phyloP scores from a whole-genome alignment of 495 filamentous ascomycete species.

The Talaromyces trachyspermus region DNA sequence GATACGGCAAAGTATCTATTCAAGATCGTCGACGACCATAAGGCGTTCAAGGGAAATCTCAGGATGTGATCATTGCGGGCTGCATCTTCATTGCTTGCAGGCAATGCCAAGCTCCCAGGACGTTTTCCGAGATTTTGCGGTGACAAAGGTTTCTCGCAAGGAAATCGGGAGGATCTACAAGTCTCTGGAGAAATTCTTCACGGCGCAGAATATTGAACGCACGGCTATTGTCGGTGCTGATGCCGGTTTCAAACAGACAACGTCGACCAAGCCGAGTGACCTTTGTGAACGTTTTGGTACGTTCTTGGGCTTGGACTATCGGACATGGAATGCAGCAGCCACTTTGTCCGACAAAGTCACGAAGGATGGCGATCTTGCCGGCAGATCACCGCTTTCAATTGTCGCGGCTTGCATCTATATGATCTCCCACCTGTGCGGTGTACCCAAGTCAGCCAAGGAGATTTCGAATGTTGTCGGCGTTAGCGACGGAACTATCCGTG shows the following conservation, averaged over 20 bases:
- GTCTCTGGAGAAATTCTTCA: constrained; percentile 78
- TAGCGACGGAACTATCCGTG: constrained; percentile 92
- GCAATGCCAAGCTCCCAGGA: constrained; percentile 75
- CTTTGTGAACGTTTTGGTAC: constrained; percentile 85
- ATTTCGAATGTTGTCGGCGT: constrained; percentile 76
- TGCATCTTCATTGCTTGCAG: constrained; percentile 98
- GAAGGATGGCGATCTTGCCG: constrained; percentile 69
- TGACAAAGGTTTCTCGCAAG: constrained; percentile 93
- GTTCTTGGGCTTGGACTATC: constrained; percentile 60
- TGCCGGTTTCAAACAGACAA: constrained; percentile 47
- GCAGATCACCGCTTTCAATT: constrained; percentile 87
- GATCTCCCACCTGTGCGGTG: constrained; percentile 74
- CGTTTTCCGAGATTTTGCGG: constrained; percentile 86
- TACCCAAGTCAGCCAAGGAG: constrained; percentile 72
- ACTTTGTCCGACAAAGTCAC: constrained; percentile 67
- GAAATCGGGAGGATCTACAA: constrained; percentile 97
- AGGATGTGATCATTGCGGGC: constrained; percentile 87
- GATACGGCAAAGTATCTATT: constrained; percentile 89
- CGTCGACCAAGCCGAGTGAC: constrained; percentile 66
- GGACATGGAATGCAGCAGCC: constrained; percentile 63
- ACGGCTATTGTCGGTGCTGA: constrained; percentile 38
- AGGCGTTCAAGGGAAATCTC: constrained; percentile 88
- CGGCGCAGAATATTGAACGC: constrained; percentile 47
- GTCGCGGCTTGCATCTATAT: constrained; percentile 96
- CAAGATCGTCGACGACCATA: constrained; percentile 86